A percentile compares a stretch with the other conserved stretches of the same genome.
These are phyloP conservation scores for Austroboletus rostrupii DNA, from an alignment of 1,284 basidiomycete genomes.

Conservation along the genomic window DNA sequence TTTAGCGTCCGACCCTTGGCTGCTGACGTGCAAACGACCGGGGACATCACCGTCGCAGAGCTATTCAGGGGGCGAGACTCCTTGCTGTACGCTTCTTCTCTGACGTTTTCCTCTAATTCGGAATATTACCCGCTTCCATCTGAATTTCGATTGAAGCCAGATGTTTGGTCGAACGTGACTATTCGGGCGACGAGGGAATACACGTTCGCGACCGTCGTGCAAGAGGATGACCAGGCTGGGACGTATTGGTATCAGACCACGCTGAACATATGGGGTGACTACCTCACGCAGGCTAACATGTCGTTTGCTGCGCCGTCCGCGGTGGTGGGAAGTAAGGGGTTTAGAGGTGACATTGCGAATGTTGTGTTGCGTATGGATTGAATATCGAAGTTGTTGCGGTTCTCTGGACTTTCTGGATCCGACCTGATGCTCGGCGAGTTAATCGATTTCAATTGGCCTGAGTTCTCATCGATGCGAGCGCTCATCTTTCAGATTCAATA, in stretches of 20 bases:
- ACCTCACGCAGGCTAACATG: conserved; percentile 39
- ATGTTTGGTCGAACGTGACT: conserved; percentile 32
- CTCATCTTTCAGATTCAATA: too few relatives aligned
- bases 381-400: neutral
- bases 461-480: too few relatives aligned
- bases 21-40: conserved; percentile 10
- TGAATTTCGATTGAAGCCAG: conserved; percentile 28
- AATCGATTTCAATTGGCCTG: too few relatives aligned
- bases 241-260: conserved; percentile 35
- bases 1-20: conserved; percentile 31
- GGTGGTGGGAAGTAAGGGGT: conserved; percentile 33
- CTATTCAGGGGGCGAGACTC: conserved; percentile 40
- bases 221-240: conserved; percentile 14
- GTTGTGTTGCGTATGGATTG: conserved; percentile 15
- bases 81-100: conserved; percentile 33
- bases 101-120: conserved; percentile 38
- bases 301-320: conserved; percentile 43
- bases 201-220: conserved; percentile 33
- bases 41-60: conserved; percentile 4
- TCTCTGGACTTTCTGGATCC: too few relatives aligned
- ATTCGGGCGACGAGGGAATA: conserved; percentile 37
- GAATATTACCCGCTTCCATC: conserved; percentile 35
- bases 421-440: too few relatives aligned
- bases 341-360: conserved; percentile 30
- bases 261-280: conserved; percentile 40